Conservation (phyloP, 192 early-diverging fungal genomes). For the Neocallimastix lanati region DNA sequence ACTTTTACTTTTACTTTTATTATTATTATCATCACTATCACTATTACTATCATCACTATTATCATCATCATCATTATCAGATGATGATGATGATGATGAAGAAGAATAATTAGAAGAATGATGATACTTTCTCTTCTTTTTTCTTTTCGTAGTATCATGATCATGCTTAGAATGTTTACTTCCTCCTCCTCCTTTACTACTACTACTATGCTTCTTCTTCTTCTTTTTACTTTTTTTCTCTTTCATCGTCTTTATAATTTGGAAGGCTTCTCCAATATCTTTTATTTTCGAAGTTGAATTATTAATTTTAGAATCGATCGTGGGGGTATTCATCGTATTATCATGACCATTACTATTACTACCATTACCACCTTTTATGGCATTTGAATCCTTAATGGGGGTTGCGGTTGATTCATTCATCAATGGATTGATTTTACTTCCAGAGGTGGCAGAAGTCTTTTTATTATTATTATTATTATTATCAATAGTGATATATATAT, state of each 20-base stretch:
- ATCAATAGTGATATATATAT: too few relatives aligned
- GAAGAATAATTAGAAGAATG: background rate
- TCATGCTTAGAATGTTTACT: background rate
- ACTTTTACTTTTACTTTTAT: background rate
- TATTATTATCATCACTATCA: background rate
- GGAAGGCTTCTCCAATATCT: background rate
- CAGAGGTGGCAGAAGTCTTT: too few relatives aligned
- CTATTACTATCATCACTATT: background rate
- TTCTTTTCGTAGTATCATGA: background rate
- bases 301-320: background rate
- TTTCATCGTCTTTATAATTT: background rate
- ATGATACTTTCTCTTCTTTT: background rate
- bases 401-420: too few relatives aligned
- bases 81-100: background rate
- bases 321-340: background rate
- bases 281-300: background rate
- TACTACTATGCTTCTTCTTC: too few relatives aligned
- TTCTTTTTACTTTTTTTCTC: background rate
- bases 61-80: background rate
- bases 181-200: too few relatives aligned
- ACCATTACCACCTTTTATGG: too few relatives aligned
- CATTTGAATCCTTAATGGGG: too few relatives aligned
- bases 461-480: too few relatives aligned
- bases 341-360: background rate
- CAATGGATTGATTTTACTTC: too few relatives aligned